A percentile compares a stretch with the other conserved stretches of the same genome.
These are phyloP conservation scores for Ligustrum vulgare DNA, from an alignment of 257 asterid genomes.

Conservation along the genomic window DNA sequence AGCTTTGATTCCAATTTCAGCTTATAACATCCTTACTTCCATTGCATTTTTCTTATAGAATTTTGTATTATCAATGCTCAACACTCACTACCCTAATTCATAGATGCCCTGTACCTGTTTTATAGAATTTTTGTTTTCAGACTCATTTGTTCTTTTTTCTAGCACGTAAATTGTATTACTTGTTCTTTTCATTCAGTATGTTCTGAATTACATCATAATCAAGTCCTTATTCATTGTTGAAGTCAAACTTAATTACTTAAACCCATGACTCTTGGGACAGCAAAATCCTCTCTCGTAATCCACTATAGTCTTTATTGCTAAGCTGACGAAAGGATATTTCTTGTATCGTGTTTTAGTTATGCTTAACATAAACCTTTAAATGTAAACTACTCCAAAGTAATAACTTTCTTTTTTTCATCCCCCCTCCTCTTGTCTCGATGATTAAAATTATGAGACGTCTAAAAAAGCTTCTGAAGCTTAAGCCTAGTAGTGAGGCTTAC, in stretches of 20 bases:
- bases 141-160: background rate
- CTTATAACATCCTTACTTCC: background rate
- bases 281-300: background rate
- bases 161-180: background rate
- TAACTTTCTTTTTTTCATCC: background rate
- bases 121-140: background rate
- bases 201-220: background rate
- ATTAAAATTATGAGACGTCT: background rate
- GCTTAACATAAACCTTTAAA: background rate
- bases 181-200: background rate
- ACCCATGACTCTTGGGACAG: background rate
- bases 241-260: background rate
- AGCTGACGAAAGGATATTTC: background rate
- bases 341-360: background rate
- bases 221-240: background rate
- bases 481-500: background rate
- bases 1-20: background rate
- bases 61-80: background rate
- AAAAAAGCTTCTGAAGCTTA: background rate
- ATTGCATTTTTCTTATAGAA: background rate
- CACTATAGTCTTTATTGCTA: no score
- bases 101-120: background rate
- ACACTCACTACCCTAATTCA: background rate
- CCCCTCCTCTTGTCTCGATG: background rate
- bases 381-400: background rate